Evolutionary conservation across 345 rosid genomes (phyloP).

Genomic region (Pseudoturritis turrita): DNA sequence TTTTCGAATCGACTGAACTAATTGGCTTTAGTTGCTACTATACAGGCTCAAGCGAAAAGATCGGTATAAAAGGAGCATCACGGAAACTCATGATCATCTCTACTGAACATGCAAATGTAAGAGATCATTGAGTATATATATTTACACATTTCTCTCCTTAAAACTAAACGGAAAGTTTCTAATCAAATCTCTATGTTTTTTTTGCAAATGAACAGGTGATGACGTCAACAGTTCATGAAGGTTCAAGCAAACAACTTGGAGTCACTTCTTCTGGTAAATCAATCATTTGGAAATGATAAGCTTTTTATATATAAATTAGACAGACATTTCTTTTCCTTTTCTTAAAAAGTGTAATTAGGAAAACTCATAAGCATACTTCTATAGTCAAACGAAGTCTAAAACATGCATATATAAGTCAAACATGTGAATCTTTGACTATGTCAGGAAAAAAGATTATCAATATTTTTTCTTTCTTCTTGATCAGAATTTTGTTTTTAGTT

Average conservation of each 20-base stretch:
- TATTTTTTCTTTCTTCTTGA: not conserved
- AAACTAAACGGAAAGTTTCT: not conserved
- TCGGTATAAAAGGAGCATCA: not conserved
- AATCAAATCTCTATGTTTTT: not conserved
- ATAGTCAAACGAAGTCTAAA: constrained; percentile 3
- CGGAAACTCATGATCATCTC: constrained; percentile 27
- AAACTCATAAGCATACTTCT: constrained; percentile 2
- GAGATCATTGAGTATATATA: not conserved
- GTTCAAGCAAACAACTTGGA: constrained; percentile 21
- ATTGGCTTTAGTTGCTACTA: not conserved
- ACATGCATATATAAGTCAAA: not conserved
- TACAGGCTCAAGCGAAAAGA: constrained; percentile 11
- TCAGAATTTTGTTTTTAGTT: constrained; percentile 7
- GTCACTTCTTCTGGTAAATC: constrained; percentile 24
- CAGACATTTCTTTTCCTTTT: not conserved
- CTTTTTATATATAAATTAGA: not conserved
- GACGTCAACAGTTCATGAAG: constrained; percentile 21
- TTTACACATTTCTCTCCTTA: too few species aligned
- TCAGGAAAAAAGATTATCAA: constrained; percentile 10
- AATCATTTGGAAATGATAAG: constrained; percentile 12
- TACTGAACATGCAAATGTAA: constrained; percentile 21
- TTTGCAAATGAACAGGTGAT: constrained; percentile 9
- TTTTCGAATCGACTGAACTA: not conserved
- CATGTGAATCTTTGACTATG: constrained; percentile 21
- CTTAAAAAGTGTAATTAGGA: not conserved